Percentiles rank a stretch among this genome's conserved stretches.
These are phyloP conservation scores for Podospora anserina DNA, from an alignment of 495 filamentous ascomycete genomes.

Conservation along the genomic window DNA sequence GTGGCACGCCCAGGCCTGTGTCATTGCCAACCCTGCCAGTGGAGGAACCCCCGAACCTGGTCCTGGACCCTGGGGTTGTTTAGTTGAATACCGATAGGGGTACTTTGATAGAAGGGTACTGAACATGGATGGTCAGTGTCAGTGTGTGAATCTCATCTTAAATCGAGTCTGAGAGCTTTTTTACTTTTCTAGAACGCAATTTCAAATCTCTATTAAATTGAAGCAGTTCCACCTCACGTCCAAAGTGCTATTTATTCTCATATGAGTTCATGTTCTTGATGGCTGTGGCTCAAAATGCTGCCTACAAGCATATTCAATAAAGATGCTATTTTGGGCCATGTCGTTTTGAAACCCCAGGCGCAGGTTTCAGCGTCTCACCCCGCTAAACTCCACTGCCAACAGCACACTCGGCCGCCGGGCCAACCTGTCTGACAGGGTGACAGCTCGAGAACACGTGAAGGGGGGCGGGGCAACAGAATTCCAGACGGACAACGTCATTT, in stretches of 20 bases:
- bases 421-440: conserved; percentile 6
- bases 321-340: background rate
- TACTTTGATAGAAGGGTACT: background rate
- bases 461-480: conserved; percentile 1
- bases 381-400: background rate
- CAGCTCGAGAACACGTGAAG: conserved; percentile 13
- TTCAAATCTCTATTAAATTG: too few relatives aligned
- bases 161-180: background rate
- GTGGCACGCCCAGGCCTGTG: background rate
- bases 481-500: conserved; percentile 20
- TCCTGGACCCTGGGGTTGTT: background rate
- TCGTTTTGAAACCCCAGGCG: background rate
- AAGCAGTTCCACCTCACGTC: too few relatives aligned
- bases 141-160: too few relatives aligned
- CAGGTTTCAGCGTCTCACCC: background rate
- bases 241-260: too few relatives aligned
- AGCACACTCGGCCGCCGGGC: background rate
- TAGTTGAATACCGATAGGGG: background rate
- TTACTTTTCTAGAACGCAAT: too few relatives aligned
- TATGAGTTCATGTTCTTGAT: background rate
- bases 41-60: background rate
- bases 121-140: background rate
- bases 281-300: background rate
- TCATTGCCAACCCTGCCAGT: background rate
- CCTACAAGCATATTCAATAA: background rate